These are phyloP conservation scores for Quillaja saponaria DNA, from an alignment of 306 rosid species.

Conservation along the genomic window DNA sequence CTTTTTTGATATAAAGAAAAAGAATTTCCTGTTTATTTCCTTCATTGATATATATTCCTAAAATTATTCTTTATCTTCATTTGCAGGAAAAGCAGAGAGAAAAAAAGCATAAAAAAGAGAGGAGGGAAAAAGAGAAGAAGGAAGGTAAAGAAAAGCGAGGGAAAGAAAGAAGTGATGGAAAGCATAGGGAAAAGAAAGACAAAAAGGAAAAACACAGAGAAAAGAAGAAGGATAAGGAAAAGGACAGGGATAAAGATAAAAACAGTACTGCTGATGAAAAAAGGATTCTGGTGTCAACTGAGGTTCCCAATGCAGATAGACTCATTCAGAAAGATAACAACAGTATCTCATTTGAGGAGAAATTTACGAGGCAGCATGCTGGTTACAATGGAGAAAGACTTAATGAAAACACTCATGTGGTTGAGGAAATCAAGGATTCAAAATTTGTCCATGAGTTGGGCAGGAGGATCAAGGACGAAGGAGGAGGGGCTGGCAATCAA, in stretches of 20 bases:
- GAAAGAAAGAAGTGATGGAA: slow-evolving; percentile 71
- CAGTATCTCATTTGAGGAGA: slow-evolving; percentile 44
- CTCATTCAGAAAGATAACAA: slow-evolving; percentile 48
- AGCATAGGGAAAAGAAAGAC: slow-evolving; percentile 69
- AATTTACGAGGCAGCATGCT: slow-evolving; percentile 44
- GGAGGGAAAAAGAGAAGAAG: slow-evolving; percentile 71
- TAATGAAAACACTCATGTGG: slow-evolving; percentile 47
- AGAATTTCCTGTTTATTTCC: slow-evolving; percentile 11
- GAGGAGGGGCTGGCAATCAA: slow-evolving; percentile 47
- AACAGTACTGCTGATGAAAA: slow-evolving; percentile 49
- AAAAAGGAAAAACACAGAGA: slow-evolving; percentile 73
- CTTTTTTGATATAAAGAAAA: not conserved
- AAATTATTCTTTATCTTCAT: not conserved
- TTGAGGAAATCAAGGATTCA: slow-evolving; percentile 53
- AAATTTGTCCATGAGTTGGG: slow-evolving; percentile 61
- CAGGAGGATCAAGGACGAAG: slow-evolving; percentile 56
- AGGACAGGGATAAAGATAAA: slow-evolving; percentile 54
- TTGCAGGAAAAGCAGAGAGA: slow-evolving; percentile 72
- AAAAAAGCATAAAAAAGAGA: slow-evolving; percentile 73
- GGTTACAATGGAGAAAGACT: slow-evolving; percentile 58
- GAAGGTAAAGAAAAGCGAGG: slow-evolving; percentile 72
- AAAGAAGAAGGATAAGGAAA: slow-evolving; percentile 63
- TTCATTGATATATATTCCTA: slow-evolving; percentile 11
- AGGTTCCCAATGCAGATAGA: slow-evolving; percentile 43
- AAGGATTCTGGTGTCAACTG: slow-evolving; percentile 45